Conservation (phyloP, 2,329 filamentous ascomycete species). For the Fusarium nisikadoi region DNA sequence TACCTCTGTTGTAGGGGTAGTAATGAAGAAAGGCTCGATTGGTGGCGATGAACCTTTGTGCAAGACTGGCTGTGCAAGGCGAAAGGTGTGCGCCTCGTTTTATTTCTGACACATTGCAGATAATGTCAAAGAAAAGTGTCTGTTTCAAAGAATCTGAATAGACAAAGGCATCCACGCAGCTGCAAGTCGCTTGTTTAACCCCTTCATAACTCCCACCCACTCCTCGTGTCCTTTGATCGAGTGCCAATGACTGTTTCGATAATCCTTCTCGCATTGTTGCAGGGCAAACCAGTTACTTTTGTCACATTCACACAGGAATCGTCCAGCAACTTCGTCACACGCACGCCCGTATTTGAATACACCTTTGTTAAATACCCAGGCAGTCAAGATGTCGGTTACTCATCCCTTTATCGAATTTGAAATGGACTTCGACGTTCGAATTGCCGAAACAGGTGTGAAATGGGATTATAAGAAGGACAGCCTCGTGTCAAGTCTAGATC, state of each 20-base stretch:
- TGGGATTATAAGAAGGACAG: not conserved
- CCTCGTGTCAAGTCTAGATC: not conserved
- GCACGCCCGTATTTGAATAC: not conserved
- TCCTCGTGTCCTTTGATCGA: constrained; percentile 1
- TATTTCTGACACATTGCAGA: constrained; percentile 18
- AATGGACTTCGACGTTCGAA: not conserved
- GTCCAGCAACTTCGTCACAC: not conserved
- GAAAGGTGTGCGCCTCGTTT: constrained; percentile 3
- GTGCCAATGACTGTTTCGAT: not conserved
- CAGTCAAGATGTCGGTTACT: not conserved
- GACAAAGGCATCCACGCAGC: constrained; percentile 17
- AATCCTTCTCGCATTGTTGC: not conserved
- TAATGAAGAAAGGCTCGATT: not conserved
- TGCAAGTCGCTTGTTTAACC: not conserved
- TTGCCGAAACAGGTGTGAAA: not conserved
- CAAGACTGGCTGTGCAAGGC: not conserved
- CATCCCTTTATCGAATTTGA: not conserved
- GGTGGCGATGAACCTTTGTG: constrained; percentile 13
- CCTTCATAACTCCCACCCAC: constrained; percentile 11
- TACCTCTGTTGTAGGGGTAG: not conserved
- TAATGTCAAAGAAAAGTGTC: constrained; percentile 11
- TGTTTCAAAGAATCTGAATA: constrained; percentile 14
- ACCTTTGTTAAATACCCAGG: not conserved
- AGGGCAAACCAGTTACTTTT: not conserved
- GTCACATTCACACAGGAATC: not conserved